Evolutionary conservation across 495 filamentous ascomycete species (phyloP), one percentile per base, ranked within the genome.

Genomic region (Aspergillus sparsus): DNA sequence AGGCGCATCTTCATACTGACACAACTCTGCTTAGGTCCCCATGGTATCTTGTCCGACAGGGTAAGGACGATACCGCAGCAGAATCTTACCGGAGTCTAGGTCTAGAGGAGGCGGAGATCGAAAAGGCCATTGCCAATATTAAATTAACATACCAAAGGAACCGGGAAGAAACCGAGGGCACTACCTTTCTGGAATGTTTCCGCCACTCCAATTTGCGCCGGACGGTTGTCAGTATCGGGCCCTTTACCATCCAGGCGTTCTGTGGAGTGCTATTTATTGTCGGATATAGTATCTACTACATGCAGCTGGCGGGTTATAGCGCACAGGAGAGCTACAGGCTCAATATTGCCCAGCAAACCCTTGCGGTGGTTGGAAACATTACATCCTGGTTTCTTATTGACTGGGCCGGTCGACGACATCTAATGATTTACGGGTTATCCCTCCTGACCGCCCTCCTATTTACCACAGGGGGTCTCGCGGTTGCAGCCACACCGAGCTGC

Each of bases 1-100:
- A n/a, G n/a, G n/a, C n/a, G n/a, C n/a, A n/a, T n/a, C n/a, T n/a
- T n/a, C n/a, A n/a, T n/a, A n/a, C n/a, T n/a, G n/a, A n/a, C n/a
- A n/a, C n/a, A n/a, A n/a, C n/a, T n/a, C n/a, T n/a, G n/a, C n/a
- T n/a, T n/a, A n/a, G n/a, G n/a, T n/a, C 66, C 7, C 64, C 65
- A 5, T 64, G 62, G 68, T 65, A 63, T 63, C 53, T 68, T 7
- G 41, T 62, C 41, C 64, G 63, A 0, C 51, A 53, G 47, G 10
- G n/a, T 49, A 47, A 39, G 12, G 47, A 58, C 3, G 49, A 51
- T 4, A 44, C 12, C 5, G 56, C 56, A 5, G 36, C 45, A 5
- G 7, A 49, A 18, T 44, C 35, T 31, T 49, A 52, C 36, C 15
- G 15, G 7, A 16, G 37, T 27, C 56, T 58, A 6, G 56, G 56